phyloP scores from a whole-genome alignment of 164 flowering plant species.

The Nymphaea thermarum region DNA sequence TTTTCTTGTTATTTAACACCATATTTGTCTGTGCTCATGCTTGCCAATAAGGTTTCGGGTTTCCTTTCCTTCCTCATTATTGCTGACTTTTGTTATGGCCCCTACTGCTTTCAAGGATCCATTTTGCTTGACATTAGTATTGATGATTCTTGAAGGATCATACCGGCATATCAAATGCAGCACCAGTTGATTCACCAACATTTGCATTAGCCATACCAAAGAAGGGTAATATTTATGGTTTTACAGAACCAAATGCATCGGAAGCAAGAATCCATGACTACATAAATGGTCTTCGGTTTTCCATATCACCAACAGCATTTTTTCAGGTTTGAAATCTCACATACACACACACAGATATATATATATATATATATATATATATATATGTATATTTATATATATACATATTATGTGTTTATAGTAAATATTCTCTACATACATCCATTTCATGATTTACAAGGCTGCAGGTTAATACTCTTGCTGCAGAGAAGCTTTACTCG shows the following conservation, averaged over 20 bases:
- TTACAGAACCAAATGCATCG: slow-evolving; percentile 8
- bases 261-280: slow-evolving; percentile 78
- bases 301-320: slow-evolving; percentile 92
- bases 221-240: slow-evolving; percentile 9
- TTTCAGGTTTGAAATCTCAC: slow-evolving; percentile 51
- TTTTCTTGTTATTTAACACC: no score
- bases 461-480: slow-evolving; percentile 34
- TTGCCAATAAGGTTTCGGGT: no score
- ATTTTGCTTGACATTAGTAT: not conserved
- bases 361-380: not conserved
- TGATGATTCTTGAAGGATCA: slow-evolving; percentile 62
- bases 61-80: no score
- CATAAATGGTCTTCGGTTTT: slow-evolving; percentile 60
- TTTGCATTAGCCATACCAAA: slow-evolving; percentile 35
- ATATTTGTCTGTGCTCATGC: no score
- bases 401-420: not conserved
- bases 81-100: no score
- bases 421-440: slow-evolving; percentile 1
- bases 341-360: not conserved
- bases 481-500: slow-evolving; percentile 34
- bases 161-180: slow-evolving; percentile 87
- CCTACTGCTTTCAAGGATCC: no score
- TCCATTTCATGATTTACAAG: slow-evolving; percentile 9
- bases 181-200: slow-evolving; percentile 85
- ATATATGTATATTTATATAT: not conserved